Percentiles rank a stretch among this genome's conserved stretches.
These are phyloP conservation scores for Polychaeton citri DNA, from an alignment of 2,329 filamentous ascomycete species.

Conservation along the genomic window DNA sequence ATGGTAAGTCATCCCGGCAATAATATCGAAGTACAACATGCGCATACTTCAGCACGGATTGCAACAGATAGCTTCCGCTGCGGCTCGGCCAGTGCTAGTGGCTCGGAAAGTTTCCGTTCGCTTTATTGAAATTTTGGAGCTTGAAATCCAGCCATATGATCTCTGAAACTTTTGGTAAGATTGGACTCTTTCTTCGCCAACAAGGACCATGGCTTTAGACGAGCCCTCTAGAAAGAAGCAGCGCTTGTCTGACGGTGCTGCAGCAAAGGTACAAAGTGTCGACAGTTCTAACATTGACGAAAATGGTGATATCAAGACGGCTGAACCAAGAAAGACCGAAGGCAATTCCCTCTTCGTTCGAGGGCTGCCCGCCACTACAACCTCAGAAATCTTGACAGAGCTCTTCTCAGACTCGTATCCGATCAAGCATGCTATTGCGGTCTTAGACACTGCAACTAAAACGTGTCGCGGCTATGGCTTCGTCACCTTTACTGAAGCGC, in stretches of 20 bases:
- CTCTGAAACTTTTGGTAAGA: no score
- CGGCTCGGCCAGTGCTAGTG: no score
- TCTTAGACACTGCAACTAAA: conserved; percentile 74
- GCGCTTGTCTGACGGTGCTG: neutral
- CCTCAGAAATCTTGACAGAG: conserved; percentile 68
- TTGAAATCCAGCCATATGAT: no score
- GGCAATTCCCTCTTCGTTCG: conserved; percentile 66
- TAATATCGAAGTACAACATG: no score
- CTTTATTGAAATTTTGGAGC: neutral
- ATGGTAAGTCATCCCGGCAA: no score
- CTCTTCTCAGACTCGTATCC: conserved; percentile 92
- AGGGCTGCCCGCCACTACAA: conserved; percentile 64
- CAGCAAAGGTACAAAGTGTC: neutral
- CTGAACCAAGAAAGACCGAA: conserved; percentile 3
- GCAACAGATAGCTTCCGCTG: no score
- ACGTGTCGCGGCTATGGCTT: conserved; percentile 87
- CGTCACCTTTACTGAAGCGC: conserved; percentile 87
- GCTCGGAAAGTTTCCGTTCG: no score
- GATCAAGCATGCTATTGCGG: conserved; percentile 90
- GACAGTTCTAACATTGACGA: neutral
- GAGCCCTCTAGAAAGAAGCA: neutral
- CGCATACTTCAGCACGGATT: no score
- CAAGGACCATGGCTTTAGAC: neutral
- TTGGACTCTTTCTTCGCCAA: no score
- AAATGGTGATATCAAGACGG: conserved; percentile 1